Percentiles rank a stretch among this genome's conserved stretches.
These are phyloP conservation scores for Mangifera indica DNA, from an alignment of 345 rosid genomes.

Conservation along the genomic window DNA sequence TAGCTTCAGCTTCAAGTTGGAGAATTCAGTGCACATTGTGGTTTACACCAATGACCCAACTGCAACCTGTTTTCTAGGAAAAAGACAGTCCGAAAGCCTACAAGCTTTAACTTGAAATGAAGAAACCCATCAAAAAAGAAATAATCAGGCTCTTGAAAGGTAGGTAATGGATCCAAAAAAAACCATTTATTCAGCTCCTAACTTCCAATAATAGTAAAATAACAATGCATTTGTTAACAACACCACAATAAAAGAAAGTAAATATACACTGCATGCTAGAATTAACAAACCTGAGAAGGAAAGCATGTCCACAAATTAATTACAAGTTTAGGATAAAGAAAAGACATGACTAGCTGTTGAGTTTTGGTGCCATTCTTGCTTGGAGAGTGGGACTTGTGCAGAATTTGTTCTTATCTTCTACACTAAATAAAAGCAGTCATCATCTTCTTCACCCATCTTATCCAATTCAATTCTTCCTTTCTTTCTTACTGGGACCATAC, in stretches of 20 bases:
- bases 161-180: not conserved
- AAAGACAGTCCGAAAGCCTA: not conserved
- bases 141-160: not conserved
- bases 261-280: not conserved
- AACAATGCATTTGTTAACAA: not conserved
- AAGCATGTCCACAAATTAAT: not conserved
- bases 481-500: slow-evolving; percentile 6
- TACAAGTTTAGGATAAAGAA: not conserved
- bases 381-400: not conserved
- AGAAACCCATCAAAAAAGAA: no score
- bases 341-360: not conserved
- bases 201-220: not conserved
- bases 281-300: slow-evolving; percentile 1
- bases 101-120: slow-evolving; percentile 1
- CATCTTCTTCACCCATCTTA: slow-evolving; percentile 1
- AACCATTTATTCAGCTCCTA: not conserved
- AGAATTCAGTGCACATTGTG: not conserved
- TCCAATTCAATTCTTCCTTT: not conserved
- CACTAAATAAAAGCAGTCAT: slow-evolving; percentile 6
- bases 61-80: not conserved
- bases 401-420: slow-evolving; percentile 37
- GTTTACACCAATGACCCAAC: slow-evolving; percentile 3
- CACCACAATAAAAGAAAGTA: not conserved
- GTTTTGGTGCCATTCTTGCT: slow-evolving; percentile 13
- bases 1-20: slow-evolving; percentile 5